Evolutionary conservation across 1,284 basidiomycete species (phyloP).

Genomic region (Heterobasidion annosum): DNA sequence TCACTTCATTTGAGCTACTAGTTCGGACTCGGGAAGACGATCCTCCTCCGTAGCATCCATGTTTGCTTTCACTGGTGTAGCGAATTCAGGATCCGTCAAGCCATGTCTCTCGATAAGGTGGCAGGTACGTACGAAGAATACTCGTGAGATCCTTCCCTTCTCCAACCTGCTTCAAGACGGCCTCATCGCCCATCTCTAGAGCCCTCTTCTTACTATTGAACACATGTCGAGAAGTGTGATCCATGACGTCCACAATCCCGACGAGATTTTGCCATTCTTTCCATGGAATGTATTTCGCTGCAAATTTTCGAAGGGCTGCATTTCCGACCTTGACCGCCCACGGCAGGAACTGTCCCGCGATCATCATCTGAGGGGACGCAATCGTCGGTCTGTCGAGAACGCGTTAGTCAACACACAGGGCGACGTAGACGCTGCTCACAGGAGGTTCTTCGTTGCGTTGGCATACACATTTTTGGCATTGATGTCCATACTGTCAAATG

Average conservation of each 20-base stretch:
- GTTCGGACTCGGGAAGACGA: conserved; percentile 4
- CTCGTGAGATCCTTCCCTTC: conserved; percentile 38
- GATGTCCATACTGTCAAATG: conserved; percentile 20
- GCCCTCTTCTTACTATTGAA: conserved; percentile 29
- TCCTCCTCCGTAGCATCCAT: conserved; percentile 8
- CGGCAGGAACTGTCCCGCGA: conserved; percentile 21
- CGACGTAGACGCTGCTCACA: conserved; percentile 14
- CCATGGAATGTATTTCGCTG: conserved; percentile 26
- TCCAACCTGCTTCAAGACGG: conserved; percentile 21
- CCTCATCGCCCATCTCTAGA: conserved; percentile 24
- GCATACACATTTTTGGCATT: conserved; percentile 22
- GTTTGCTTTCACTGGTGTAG: conserved; percentile 9
- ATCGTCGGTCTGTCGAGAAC: conserved; percentile 13
- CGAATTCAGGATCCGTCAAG: neutral
- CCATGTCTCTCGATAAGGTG: neutral
- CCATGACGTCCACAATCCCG: conserved; percentile 28
- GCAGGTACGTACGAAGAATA: conserved; percentile 25
- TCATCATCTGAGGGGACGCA: conserved; percentile 9
- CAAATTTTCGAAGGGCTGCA: conserved; percentile 22
- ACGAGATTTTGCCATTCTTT: conserved; percentile 22
- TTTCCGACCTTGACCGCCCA: conserved; percentile 24
- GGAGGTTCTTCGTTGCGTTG: conserved; percentile 18
- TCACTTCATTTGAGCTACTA: conserved; percentile 11
- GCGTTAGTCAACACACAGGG: neutral
- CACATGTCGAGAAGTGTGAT: conserved; percentile 27